phyloP scores from a whole-genome alignment of 768 basidiomycete genomes.

The Guyanaporus albipodus region DNA sequence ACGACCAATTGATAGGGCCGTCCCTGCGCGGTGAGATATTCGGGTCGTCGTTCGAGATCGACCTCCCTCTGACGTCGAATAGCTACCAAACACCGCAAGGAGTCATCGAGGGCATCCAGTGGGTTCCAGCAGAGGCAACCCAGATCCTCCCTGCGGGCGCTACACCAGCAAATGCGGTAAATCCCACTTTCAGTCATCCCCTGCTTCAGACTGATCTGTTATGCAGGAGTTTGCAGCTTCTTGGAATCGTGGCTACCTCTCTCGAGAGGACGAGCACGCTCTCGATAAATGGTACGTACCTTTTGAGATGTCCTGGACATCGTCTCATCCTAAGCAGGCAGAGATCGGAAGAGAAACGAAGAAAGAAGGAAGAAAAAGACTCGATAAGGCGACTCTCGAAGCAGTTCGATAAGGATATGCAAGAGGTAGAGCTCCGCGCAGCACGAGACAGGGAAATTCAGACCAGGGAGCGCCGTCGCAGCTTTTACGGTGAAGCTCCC shows the following conservation, averaged over 20 bases:
- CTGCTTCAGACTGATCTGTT: slow-evolving; percentile 2
- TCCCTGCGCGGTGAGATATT: slow-evolving; percentile 60
- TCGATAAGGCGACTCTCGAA: slow-evolving; percentile 37
- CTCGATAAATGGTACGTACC: slow-evolving; percentile 43
- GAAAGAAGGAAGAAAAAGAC: slow-evolving; percentile 48
- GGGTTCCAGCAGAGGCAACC: slow-evolving; percentile 67
- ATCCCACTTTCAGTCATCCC: slow-evolving; percentile 16
- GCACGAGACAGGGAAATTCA: slow-evolving; percentile 57
- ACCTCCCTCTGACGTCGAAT: slow-evolving; percentile 11
- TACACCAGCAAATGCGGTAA: slow-evolving; percentile 53
- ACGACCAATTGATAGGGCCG: slow-evolving; percentile 48
- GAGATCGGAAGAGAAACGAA: slow-evolving; percentile 46
- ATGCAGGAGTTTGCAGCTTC: slow-evolving; percentile 56
- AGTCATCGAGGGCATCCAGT: slow-evolving; percentile 59
- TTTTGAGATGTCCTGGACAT: background rate
- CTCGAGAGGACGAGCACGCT: slow-evolving; percentile 38
- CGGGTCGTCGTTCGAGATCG: background rate
- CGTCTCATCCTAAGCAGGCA: slow-evolving; percentile 37
- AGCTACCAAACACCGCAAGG: slow-evolving; percentile 75
- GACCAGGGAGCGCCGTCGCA: slow-evolving; percentile 49
- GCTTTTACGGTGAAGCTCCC: slow-evolving; percentile 41
- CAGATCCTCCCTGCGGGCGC: slow-evolving; percentile 57
- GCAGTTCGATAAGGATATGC: slow-evolving; percentile 40
- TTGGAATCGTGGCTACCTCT: slow-evolving; percentile 45
- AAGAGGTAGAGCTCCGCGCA: slow-evolving; percentile 51